phyloP scores from a whole-genome alignment of 306 rosid species.

The Glycine tomentella region DNA sequence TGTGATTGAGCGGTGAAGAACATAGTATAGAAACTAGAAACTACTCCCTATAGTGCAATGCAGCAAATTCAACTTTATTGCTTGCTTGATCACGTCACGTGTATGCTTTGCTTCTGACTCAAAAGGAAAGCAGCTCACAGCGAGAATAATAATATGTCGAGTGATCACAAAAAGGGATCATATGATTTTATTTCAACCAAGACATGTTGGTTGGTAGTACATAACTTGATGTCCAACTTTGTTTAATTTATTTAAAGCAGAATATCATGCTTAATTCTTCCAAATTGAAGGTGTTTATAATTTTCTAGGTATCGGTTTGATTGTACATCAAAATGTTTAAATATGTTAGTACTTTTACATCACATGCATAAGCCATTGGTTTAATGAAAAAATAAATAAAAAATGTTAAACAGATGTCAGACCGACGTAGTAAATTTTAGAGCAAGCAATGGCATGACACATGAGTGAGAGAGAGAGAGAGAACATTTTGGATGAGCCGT shows the following conservation, averaged over 20 bases:
- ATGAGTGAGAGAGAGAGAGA: no score
- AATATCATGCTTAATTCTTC: neutral
- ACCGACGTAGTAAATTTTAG: no score
- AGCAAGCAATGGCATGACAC: no score
- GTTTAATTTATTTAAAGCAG: neutral
- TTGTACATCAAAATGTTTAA: neutral
- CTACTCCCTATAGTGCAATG: neutral
- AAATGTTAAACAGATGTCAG: no score
- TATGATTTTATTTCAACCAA: neutral
- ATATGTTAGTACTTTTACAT: neutral
- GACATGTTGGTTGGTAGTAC: neutral
- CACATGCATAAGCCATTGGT: neutral
- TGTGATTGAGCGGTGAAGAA: neutral
- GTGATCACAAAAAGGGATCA: neutral
- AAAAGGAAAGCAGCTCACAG: neutral
- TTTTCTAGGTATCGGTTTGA: neutral
- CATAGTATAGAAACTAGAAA: neutral
- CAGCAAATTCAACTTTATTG: conserved; percentile 9
- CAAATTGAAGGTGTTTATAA: neutral
- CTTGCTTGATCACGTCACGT: neutral
- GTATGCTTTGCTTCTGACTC: neutral
- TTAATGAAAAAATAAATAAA: neutral
- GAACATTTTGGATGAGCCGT: no score
- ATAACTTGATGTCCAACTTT: neutral
- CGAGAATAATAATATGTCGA: neutral